Conservation (phyloP, 805 yeast species). For the Nakazawaea populi region DNA sequence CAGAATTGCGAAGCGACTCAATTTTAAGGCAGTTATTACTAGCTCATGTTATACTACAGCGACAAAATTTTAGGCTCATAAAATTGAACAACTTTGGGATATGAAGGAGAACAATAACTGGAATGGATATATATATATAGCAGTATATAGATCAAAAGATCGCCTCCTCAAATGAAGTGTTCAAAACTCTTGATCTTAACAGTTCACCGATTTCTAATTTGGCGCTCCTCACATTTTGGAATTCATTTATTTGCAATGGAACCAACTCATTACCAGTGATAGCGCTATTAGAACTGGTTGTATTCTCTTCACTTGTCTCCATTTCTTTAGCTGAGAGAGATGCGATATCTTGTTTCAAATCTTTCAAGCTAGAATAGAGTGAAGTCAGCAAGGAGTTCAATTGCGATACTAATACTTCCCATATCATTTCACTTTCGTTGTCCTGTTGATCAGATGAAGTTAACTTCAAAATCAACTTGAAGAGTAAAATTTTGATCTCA, state of each 20-base stretch:
- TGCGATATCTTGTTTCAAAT: conserved; percentile 14
- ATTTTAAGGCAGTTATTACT: conserved; percentile 24
- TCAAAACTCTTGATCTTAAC: conserved; percentile 3
- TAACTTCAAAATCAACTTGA: conserved; percentile 23
- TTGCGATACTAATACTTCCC: conserved; percentile 22
- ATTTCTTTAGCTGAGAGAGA: not conserved
- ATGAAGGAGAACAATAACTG: not conserved
- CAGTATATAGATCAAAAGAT: not conserved
- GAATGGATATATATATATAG: too few relatives aligned
- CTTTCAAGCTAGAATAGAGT: conserved; percentile 14
- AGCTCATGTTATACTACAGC: conserved; percentile 20
- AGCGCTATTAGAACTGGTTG: not conserved
- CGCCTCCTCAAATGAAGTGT: not conserved
- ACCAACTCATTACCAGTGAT: not conserved
- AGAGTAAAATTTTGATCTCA: conserved; percentile 19
- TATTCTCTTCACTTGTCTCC: not conserved
- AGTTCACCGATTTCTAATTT: conserved; percentile 5
- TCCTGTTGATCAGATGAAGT: conserved; percentile 15
- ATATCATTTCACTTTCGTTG: conserved; percentile 18
- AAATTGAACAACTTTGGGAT: conserved; percentile 5
- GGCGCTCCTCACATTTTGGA: not conserved
- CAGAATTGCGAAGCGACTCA: conserved; percentile 26
- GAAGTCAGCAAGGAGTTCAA: conserved; percentile 19
- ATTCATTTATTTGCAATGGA: not conserved
- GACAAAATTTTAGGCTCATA: conserved; percentile 16